These are phyloP conservation scores for Pichia sp. DNA, from an alignment of 1,139 yeast species.

Conservation along the genomic window DNA sequence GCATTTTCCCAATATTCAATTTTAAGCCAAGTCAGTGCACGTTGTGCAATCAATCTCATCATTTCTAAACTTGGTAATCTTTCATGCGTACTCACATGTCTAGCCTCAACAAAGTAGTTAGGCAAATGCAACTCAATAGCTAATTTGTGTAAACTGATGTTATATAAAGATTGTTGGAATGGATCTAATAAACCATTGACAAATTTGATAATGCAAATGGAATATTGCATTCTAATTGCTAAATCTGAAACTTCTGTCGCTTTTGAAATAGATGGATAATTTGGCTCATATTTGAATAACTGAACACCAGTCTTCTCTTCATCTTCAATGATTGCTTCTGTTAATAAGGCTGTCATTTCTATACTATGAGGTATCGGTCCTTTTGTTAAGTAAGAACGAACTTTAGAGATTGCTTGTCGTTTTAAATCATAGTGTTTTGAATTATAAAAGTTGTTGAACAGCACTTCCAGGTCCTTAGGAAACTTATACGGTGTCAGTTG, in stretches of 20 bases:
- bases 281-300: slow-evolving; percentile 5
- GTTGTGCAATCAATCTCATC: slow-evolving; percentile 53
- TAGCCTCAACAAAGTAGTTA: slow-evolving; percentile 78
- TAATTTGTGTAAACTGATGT: slow-evolving; percentile 72
- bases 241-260: slow-evolving; percentile 12
- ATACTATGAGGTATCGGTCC: slow-evolving; percentile 80
- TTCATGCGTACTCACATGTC: slow-evolving; percentile 95
- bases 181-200: slow-evolving; percentile 94
- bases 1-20: slow-evolving; percentile 69
- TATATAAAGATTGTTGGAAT: slow-evolving; percentile 73
- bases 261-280: slow-evolving; percentile 2
- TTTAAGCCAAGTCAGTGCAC: slow-evolving; percentile 76
- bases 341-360: slow-evolving; percentile 66
- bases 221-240: slow-evolving; percentile 49
- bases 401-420: slow-evolving; percentile 43
- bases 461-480: slow-evolving; percentile 11
- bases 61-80: slow-evolving; percentile 67
- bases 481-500: slow-evolving; percentile 19
- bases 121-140: slow-evolving; percentile 76
- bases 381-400: slow-evolving; percentile 60
- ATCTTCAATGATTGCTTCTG: slow-evolving; percentile 52
- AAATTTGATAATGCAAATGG: slow-evolving; percentile 81
- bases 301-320: slow-evolving; percentile 30
- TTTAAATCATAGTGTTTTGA: slow-evolving; percentile 3
- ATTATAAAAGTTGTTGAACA: slow-evolving; percentile 6